phyloP scores from a whole-genome alignment of 768 basidiomycete species.

The Chalciporus sphaerocephalus region DNA sequence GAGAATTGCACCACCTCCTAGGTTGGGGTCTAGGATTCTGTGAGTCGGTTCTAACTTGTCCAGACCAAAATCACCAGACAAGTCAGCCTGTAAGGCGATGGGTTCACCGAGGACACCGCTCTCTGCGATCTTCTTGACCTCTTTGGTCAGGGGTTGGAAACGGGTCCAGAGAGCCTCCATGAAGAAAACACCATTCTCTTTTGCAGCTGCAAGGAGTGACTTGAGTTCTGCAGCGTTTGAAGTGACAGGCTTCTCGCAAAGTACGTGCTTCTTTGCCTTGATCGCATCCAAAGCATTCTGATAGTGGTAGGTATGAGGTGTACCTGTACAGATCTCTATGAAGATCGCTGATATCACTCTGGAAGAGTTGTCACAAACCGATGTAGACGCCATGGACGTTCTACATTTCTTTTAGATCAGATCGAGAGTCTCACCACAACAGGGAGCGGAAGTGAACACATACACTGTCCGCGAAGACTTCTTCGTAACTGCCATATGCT shows the following conservation, averaged over 20 bases:
- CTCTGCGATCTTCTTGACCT: conserved; percentile 61
- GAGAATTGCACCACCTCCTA: conserved; percentile 81
- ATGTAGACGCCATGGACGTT: conserved; percentile 77
- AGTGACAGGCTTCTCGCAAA: conserved; percentile 89
- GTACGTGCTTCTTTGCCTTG: conserved; percentile 75
- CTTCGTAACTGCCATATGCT: conserved; percentile 69
- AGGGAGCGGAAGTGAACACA: conserved; percentile 14
- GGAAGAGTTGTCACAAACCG: conserved; percentile 35
- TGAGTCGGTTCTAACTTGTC: conserved; percentile 62
- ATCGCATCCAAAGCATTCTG: conserved; percentile 71
- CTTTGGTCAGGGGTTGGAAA: conserved; percentile 65
- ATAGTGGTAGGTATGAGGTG: conserved; percentile 84
- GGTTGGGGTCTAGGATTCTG: conserved; percentile 70
- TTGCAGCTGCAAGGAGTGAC: conserved; percentile 69
- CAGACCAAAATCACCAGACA: conserved; percentile 66
- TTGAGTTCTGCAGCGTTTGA: conserved; percentile 70
- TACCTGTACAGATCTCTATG: conserved; percentile 43
- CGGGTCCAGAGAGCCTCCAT: conserved; percentile 93
- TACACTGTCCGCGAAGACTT: conserved; percentile 68
- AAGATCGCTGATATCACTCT: neutral
- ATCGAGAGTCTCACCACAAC: neutral
- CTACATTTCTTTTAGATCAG: conserved; percentile 29
- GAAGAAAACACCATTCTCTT: conserved; percentile 76
- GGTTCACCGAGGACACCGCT: conserved; percentile 63
- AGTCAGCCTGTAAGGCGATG: conserved; percentile 66